Percentiles rank a stretch among this genome's conserved stretches.
These are phyloP conservation scores for Chenopodium suecicum DNA, from an alignment of 148 eudicot species.

Conservation along the genomic window DNA sequence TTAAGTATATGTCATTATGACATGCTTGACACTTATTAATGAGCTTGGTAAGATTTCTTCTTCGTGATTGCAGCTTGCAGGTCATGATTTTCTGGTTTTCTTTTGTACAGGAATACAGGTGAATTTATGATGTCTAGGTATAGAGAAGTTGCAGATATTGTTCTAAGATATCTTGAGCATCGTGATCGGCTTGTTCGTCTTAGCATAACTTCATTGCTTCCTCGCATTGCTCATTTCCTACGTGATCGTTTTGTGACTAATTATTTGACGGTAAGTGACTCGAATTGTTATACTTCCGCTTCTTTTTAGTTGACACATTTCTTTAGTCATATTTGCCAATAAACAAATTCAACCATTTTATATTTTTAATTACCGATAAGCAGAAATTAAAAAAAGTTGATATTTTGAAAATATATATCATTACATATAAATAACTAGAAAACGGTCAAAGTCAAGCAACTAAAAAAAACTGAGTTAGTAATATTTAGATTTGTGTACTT, in stretches of 20 bases:
- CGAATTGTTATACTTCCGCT: too few species aligned
- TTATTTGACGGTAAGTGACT: conserved; percentile 69
- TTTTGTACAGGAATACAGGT: conserved; percentile 75
- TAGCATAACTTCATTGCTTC: conserved; percentile 95
- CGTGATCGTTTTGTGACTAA: conserved; percentile 97
- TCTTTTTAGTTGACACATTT: too few species aligned
- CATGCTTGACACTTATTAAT: neutral
- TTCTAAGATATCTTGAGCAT: conserved; percentile 91
- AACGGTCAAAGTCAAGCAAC: too few species aligned
- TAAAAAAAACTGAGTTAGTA: neutral
- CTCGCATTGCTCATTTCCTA: conserved; percentile 94
- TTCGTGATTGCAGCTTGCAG: neutral
- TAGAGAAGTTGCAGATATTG: conserved; percentile 97
- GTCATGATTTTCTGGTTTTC: neutral
- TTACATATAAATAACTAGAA: too few species aligned
- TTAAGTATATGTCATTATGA: neutral
- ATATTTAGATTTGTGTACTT: neutral
- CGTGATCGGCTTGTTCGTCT: conserved; percentile 97
- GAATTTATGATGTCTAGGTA: conserved; percentile 99
- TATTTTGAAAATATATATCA: too few species aligned
- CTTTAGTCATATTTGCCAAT: too few species aligned
- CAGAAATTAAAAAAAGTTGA: too few species aligned
- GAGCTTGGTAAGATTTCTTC: neutral
- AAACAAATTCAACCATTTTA: too few species aligned
- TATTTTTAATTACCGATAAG: too few species aligned